Evolutionary conservation across 176 grass and related monocot genomes (phyloP), one percentile per base, ranked within the genome.

Genomic region (Lolium rigidum): DNA sequence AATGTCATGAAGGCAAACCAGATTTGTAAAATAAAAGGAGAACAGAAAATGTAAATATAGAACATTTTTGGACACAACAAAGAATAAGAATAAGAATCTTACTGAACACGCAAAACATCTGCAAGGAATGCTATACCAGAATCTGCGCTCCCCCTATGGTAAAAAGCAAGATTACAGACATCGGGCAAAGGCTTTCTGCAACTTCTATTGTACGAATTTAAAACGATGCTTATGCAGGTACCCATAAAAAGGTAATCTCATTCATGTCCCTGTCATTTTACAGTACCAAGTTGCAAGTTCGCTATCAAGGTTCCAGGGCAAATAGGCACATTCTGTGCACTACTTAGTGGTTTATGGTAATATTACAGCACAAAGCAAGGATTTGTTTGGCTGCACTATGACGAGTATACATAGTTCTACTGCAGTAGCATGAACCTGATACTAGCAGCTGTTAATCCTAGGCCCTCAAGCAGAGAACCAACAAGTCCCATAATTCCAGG

Each of bases 401-500:
- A 64, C 55, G 16, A 70, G 47, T 46, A 31, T 17, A 17, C 62
- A 80, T 50, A 50, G 7, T 73, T 83, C 20, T 80, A 80, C 65
- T 79, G 61, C 79, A 83, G 65, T 63, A 47, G 46, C 80, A 83
- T 46, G 56, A 83, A 80, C 26, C 48, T 83, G 56, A 64, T 52
- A 79, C 18, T 80, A 61, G 49, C 7, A 87, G 14, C 59, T 87
- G 68, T 38, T 59, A 80, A 74, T 68, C 67, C 75, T 68, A 87
- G 75, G 9, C 12, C 38, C 77, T 86, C 39, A 51, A 86, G 39
- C 15, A 85, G 48, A 84, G 55, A 74, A 44, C 71, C 48, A 80
- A 66, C 24, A 80, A 67, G 16, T 17, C 17, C 28, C 5, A 67
- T 24, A 68, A 75, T 20, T 57, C n/a, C 70, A 79, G 47, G 67